Evolutionary conservation across 2,329 filamentous ascomycete species (phyloP).

Genomic region (Cordyceps cicadae): DNA sequence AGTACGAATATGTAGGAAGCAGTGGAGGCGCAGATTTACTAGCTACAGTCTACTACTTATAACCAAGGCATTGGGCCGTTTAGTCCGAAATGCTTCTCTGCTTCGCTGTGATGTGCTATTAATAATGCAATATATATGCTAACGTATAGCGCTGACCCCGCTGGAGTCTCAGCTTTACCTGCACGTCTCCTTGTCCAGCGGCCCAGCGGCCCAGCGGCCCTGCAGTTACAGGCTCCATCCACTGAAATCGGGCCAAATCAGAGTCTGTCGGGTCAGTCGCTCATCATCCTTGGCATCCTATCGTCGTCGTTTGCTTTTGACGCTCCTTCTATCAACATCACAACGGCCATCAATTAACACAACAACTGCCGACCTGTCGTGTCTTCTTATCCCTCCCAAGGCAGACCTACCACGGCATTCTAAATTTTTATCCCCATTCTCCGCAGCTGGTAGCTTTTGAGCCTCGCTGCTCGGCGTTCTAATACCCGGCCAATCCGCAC

Average conservation of each 20-base stretch:
- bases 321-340: neutral
- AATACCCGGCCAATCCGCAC: neutral
- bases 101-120: neutral
- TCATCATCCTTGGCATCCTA: neutral
- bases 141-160: neutral
- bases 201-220: no score
- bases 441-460: no score
- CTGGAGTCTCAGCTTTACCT: no score
- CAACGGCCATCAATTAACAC: neutral
- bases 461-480: neutral
- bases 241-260: no score
- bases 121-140: no score
- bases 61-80: neutral
- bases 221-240: no score
- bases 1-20: neutral
- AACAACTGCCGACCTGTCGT: neutral
- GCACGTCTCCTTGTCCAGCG: no score
- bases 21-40: neutral
- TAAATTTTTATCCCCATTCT: neutral
- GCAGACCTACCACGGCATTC: neutral
- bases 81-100: neutral
- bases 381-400: neutral
- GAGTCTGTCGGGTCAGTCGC: no score
- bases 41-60: neutral
- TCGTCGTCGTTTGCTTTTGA: neutral